Conservation (phyloP, 1,284 basidiomycete species). For the Ganoderma boninense region DNA sequence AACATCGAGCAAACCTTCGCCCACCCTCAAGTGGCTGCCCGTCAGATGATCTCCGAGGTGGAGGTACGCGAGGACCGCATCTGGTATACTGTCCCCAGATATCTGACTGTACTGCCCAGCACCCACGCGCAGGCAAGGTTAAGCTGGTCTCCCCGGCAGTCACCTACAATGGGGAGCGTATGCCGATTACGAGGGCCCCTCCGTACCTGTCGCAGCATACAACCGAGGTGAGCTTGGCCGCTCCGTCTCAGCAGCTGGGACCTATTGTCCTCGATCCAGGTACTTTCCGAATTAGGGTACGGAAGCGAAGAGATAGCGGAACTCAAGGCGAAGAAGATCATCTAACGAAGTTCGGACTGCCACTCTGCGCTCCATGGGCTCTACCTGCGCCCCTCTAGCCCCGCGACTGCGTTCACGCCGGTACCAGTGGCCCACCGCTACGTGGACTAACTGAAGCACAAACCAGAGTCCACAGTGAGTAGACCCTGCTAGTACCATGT, state of each 20-base stretch:
- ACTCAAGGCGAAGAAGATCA: constrained; percentile 60
- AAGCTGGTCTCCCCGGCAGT: constrained; percentile 91
- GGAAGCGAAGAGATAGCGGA: constrained; percentile 58
- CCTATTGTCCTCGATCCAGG: constrained; percentile 47
- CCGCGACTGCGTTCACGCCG: neutral
- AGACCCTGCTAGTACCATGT: neutral
- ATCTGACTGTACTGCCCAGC: constrained; percentile 30
- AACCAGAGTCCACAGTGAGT: constrained; percentile 3
- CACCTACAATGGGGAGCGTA: constrained; percentile 85
- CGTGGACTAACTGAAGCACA: neutral
- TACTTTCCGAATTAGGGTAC: constrained; percentile 79
- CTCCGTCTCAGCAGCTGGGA: neutral
- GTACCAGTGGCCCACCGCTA: neutral
- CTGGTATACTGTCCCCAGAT: constrained; percentile 6
- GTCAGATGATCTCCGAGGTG: constrained; percentile 68
- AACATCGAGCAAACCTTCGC: constrained; percentile 91
- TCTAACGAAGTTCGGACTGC: constrained; percentile 46
- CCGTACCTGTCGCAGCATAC: constrained; percentile 90
- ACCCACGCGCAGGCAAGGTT: constrained; percentile 71
- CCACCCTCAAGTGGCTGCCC: constrained; percentile 86
- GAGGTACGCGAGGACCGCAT: constrained; percentile 54
- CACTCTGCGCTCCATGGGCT: neutral
- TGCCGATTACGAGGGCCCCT: constrained; percentile 78
- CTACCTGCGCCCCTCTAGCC: neutral
- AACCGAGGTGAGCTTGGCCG: constrained; percentile 60